Evolutionary conservation across 2,329 filamentous ascomycete genomes (phyloP).

Genomic region (Aotearoamyces nothofagi): DNA sequence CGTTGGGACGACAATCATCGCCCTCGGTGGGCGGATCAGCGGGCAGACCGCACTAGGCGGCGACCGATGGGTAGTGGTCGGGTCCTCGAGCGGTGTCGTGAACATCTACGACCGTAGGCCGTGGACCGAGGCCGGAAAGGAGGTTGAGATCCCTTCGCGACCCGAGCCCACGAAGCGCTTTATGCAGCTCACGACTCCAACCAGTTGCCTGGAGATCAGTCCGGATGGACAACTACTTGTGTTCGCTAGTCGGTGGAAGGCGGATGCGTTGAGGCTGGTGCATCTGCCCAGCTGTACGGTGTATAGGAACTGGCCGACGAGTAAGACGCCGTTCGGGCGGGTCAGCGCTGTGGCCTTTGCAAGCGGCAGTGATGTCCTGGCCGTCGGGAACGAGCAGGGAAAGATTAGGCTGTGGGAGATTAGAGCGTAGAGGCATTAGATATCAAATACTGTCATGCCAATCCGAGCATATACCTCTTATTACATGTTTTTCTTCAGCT

Average conservation of each 20-base stretch:
- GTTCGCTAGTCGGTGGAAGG: conserved; percentile 76
- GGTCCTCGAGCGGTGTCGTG: conserved; percentile 73
- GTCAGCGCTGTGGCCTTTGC: conserved; percentile 63
- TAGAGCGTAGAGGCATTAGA: conserved; percentile 46
- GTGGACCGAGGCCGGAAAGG: conserved; percentile 23
- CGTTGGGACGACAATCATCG: conserved; percentile 69
- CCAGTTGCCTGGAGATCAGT: conserved; percentile 66
- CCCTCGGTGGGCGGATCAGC: conserved; percentile 56
- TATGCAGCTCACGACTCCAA: conserved; percentile 77
- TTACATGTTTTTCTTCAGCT: no score
- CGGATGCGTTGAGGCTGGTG: conserved; percentile 72
- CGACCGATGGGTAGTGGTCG: conserved; percentile 80
- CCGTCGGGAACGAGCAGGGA: conserved; percentile 78
- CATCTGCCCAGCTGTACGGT: conserved; percentile 88
- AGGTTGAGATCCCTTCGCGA: conserved; percentile 40
- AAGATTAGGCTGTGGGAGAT: conserved; percentile 90
- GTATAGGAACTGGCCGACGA: conserved; percentile 93
- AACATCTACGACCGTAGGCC: conserved; percentile 75
- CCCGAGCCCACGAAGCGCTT: conserved; percentile 62
- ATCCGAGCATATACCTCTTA: no score
- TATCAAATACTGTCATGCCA: no score
- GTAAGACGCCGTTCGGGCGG: conserved; percentile 72
- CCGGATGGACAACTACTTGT: conserved; percentile 81
- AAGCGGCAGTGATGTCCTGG: conserved; percentile 51
- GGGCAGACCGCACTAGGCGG: conserved; percentile 48